Percentiles rank a stretch among this genome's conserved stretches.
phyloP scores from a whole-genome alignment of 2,329 filamentous ascomycete genomes.

The Incumbomyces delicatus region DNA sequence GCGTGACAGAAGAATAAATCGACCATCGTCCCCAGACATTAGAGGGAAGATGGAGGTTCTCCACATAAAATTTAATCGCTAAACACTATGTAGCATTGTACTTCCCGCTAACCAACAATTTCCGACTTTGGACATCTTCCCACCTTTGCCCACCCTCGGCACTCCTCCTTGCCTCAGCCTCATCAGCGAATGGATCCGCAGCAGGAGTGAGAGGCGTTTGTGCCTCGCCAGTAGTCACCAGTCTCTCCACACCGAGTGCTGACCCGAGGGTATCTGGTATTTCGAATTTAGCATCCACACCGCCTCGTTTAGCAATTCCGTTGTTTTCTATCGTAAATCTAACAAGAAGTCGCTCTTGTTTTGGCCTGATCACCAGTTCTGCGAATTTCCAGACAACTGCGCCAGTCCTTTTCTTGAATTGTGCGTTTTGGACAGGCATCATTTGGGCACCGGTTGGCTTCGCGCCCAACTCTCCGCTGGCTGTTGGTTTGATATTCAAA shows the following conservation, averaged over 20 bases:
- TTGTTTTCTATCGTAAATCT: slow-evolving; percentile 66
- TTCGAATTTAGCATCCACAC: slow-evolving; percentile 78
- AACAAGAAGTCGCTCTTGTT: slow-evolving; percentile 64
- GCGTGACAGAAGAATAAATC: too few species aligned
- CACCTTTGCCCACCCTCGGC: slow-evolving; percentile 38
- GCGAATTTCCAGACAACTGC: slow-evolving; percentile 37
- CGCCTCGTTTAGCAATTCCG: slow-evolving; percentile 57
- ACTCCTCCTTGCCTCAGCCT: slow-evolving; percentile 30
- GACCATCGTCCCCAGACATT: too few species aligned
- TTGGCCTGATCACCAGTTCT: slow-evolving; percentile 44
- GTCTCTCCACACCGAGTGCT: slow-evolving; percentile 52
- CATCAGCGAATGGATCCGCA: slow-evolving; percentile 40
- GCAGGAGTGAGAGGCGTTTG: slow-evolving; percentile 21
- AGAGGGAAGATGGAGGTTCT: too few species aligned
- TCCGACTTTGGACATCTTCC: slow-evolving; percentile 55
- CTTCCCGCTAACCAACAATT: slow-evolving; percentile 64
- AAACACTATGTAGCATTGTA: slow-evolving; percentile 52
- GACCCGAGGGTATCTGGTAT: slow-evolving; percentile 48
- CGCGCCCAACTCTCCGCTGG: slow-evolving; percentile 19
- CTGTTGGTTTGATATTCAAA: slow-evolving; percentile 29
- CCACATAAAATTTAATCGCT: too few species aligned
- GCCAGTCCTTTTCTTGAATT: slow-evolving; percentile 37
- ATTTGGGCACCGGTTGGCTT: slow-evolving; percentile 38
- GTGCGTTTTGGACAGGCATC: slow-evolving; percentile 36
- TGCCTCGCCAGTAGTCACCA: slow-evolving; percentile 21